A percentile compares a stretch with the other conserved stretches of the same genome.
Evolutionary conservation across 129 eudicot genomes (phyloP).

Genomic region (Flaveria sonorensis): DNA sequence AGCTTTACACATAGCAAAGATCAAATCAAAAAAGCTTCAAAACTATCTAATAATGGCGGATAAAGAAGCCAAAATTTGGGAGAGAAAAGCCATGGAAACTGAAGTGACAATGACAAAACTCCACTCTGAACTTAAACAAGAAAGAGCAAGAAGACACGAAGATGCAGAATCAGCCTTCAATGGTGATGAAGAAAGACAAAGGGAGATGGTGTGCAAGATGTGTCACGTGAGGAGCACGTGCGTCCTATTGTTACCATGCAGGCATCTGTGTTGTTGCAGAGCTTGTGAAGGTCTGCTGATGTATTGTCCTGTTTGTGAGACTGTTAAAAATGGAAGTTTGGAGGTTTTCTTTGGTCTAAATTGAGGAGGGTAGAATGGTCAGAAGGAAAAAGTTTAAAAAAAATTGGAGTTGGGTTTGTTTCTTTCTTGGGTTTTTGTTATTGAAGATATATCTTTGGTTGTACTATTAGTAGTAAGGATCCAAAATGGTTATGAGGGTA

Average conservation of each 20-base stretch:
- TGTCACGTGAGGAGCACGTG: constrained; percentile 53
- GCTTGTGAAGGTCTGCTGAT: constrained; percentile 41
- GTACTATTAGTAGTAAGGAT: constrained; percentile 38
- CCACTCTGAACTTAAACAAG: constrained; percentile 39
- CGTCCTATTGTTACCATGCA: constrained; percentile 52
- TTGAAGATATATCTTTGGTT: constrained; percentile 23
- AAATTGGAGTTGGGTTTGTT: constrained; percentile 14
- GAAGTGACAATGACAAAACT: constrained; percentile 51
- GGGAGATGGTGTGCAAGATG: constrained; percentile 40
- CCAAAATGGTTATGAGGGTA: constrained; percentile 38
- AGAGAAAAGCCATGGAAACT: constrained; percentile 45
- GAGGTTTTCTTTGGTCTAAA: constrained; percentile 43
- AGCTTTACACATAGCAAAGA: constrained; percentile 40
- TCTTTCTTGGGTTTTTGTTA: constrained; percentile 41
- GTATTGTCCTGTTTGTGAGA: constrained; percentile 58
- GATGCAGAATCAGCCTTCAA: constrained; percentile 58
- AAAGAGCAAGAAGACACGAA: constrained; percentile 25
- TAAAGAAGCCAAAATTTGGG: constrained; percentile 47
- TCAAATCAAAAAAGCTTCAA: constrained; percentile 45
- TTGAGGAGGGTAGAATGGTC: constrained; percentile 34
- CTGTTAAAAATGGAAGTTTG: constrained; percentile 49
- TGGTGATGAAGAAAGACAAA: constrained; percentile 23
- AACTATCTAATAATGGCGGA: constrained; percentile 43
- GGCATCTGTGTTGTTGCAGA: constrained; percentile 57
- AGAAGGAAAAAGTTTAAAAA: not conserved